Evolutionary conservation across 208 protist genomes (phyloP).

Genomic region (Angomonas deanei): DNA sequence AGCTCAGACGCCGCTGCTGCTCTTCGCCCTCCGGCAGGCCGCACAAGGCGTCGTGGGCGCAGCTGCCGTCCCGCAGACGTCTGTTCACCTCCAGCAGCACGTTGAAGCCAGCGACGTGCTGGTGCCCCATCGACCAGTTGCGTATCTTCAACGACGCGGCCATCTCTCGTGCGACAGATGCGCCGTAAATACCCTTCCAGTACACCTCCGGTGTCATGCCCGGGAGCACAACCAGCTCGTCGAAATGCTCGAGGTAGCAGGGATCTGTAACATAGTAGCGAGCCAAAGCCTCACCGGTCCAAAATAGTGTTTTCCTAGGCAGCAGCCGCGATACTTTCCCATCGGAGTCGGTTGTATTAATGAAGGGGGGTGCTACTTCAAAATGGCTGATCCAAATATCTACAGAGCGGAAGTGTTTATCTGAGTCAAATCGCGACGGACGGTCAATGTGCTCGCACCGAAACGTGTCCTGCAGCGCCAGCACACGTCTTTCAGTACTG

Average conservation of each 20-base stretch:
- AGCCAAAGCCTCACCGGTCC: constrained; percentile 11
- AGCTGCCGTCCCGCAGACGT: neutral
- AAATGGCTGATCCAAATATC: neutral
- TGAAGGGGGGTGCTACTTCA: neutral
- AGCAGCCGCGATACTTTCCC: neutral
- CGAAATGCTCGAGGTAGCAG: constrained; percentile 18
- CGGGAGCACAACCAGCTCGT: constrained; percentile 8
- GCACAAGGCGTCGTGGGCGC: neutral
- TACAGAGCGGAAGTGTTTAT: neutral
- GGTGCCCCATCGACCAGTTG: constrained; percentile 12
- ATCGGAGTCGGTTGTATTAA: neutral
- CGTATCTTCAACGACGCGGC: too few species aligned
- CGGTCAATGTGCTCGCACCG: too few species aligned
- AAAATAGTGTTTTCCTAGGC: constrained; percentile 12
- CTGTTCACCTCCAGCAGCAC: constrained; percentile 12
- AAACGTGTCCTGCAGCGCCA: too few species aligned
- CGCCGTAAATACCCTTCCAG: neutral
- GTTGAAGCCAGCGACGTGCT: constrained; percentile 12
- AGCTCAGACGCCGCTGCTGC: too few species aligned
- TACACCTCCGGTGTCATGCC: neutral
- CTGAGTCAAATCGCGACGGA: too few species aligned
- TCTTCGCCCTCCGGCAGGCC: too few species aligned
- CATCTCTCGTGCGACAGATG: too few species aligned
- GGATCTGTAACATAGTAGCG: constrained; percentile 7
- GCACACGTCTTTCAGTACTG: too few species aligned